These are phyloP conservation scores for Chrysopogon serrulatus DNA, from an alignment of 176 grass and related monocot genomes.

Conservation along the genomic window DNA sequence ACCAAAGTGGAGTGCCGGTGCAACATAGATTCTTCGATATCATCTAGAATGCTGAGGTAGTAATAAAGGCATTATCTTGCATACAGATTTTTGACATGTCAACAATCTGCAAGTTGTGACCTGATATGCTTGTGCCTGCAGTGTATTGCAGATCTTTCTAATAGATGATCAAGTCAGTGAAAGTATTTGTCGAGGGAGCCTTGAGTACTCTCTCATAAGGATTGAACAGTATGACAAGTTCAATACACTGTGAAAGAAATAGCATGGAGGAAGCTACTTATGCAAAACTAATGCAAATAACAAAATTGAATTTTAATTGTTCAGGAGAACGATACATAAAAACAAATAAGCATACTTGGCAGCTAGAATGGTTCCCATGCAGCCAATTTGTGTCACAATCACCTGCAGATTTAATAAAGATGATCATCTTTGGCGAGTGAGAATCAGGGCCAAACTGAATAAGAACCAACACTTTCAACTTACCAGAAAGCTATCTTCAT, in stretches of 20 bases:
- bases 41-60: not conserved
- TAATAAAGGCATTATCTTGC: not conserved
- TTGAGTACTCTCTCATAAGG: not conserved
- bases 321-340: not conserved
- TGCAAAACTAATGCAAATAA: slow-evolving; percentile 4
- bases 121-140: not conserved
- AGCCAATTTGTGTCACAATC: slow-evolving; percentile 90
- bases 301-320: not conserved
- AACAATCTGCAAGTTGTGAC: not conserved
- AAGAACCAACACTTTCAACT: slow-evolving; percentile 20
- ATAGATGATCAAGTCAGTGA: not conserved
- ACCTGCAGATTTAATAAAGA: slow-evolving; percentile 46
- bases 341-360: slow-evolving; percentile 52
- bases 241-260: not conserved
- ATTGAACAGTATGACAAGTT: not conserved
- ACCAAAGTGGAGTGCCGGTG: too few species aligned
- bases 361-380: slow-evolving; percentile 82
- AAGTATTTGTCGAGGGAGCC: not conserved
- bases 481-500: slow-evolving; percentile 80
- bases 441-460: not conserved
- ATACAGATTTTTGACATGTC: not conserved
- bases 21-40: not conserved
- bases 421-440: not conserved
- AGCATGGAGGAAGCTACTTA: not conserved
- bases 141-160: not conserved